Base-by-base conservation (phyloP, 331 rosid species). In the Malus hybrid region DNA sequence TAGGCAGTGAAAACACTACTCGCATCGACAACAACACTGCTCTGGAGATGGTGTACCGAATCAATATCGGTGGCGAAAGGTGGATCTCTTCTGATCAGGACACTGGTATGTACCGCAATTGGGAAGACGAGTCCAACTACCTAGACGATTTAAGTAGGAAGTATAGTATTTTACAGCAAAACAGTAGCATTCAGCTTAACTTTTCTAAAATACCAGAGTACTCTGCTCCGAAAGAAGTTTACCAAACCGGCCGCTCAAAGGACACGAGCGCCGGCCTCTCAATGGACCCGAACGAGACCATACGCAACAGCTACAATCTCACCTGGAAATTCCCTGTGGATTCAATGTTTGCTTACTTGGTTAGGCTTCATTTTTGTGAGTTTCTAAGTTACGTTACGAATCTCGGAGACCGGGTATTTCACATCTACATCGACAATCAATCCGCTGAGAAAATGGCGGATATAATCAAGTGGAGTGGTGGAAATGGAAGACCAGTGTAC, bases 291-390 rank as follows among this genome's bases (percentile, higher is more conserved):
- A n/a, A n/a, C n/a, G 9, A 2, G 4, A 11, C 29, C 0, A 0
- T 0, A 0, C 2, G 0, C 39, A 7, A 34, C 10, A 7, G 2
- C 3, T 16, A 59, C 34, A 69, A 46, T 10, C 56, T 87, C 6
- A 79, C 87, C 0, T 76, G 80, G 83, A 1, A 0, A 0, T 80
- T 87, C 6, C 22, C 71, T n/a, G n/a, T n/a, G n/a, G n/a, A n/a
- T n/a, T n/a, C n/a, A n/a, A n/a, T n/a, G n/a, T n/a, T n/a, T n/a
- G 0, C 0, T 2, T 44, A 77, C 29, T 14, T 77, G 31, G 80
- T 77, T 1, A 68, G 80, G 64, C 69, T 59, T 2, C 19, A 70
- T 36, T 77, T 77, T 8, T 92, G 93, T n/a, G 88, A 88, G 73
- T 34, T 34, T n/a, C n/a, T n/a, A n/a, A 0, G 0, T 34, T 2